Evolutionary conservation across 805 yeast genomes (phyloP).

Genomic region (Pichia exigua): DNA sequence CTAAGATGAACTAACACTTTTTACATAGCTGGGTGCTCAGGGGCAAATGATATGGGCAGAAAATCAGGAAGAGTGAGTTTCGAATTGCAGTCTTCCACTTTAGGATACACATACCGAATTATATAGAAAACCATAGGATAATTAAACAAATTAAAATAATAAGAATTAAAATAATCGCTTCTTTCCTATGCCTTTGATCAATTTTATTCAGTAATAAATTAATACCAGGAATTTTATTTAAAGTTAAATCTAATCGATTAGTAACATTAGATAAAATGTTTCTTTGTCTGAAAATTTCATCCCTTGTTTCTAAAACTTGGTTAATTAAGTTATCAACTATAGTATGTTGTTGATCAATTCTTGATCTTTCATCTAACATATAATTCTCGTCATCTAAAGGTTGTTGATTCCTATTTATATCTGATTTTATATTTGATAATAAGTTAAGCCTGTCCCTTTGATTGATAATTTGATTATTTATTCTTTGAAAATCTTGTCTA

Average conservation of each 20-base stretch:
- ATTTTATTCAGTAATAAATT: slow-evolving; percentile 68
- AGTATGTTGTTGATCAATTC: slow-evolving; percentile 65
- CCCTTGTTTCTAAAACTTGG: slow-evolving; percentile 88
- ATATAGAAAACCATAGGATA: slow-evolving; percentile 37
- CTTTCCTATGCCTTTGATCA: slow-evolving; percentile 82
- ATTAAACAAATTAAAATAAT: slow-evolving; percentile 69
- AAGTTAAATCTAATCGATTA: slow-evolving; percentile 48
- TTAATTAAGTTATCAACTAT: slow-evolving; percentile 72
- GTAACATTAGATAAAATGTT: slow-evolving; percentile 56
- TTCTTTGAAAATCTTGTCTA: slow-evolving; percentile 50
- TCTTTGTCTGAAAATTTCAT: slow-evolving; percentile 71
- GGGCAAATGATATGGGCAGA: no score
- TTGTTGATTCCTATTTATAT: slow-evolving; percentile 42
- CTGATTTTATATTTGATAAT: slow-evolving; percentile 67
- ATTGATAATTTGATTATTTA: slow-evolving; percentile 37
- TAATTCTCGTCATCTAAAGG: slow-evolving; percentile 32
- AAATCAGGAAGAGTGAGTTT: no score
- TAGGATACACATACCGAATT: background rate
- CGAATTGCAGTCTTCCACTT: no score
- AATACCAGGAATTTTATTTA: slow-evolving; percentile 75
- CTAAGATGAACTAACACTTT: no score
- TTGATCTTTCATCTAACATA: slow-evolving; percentile 64
- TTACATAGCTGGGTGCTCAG: no score
- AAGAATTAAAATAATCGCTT: slow-evolving; percentile 72
- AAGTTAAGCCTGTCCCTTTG: slow-evolving; percentile 73